These are phyloP conservation scores for Pilobolus umbonatus DNA, from an alignment of 192 early-diverging fungal genomes.

Conservation along the genomic window DNA sequence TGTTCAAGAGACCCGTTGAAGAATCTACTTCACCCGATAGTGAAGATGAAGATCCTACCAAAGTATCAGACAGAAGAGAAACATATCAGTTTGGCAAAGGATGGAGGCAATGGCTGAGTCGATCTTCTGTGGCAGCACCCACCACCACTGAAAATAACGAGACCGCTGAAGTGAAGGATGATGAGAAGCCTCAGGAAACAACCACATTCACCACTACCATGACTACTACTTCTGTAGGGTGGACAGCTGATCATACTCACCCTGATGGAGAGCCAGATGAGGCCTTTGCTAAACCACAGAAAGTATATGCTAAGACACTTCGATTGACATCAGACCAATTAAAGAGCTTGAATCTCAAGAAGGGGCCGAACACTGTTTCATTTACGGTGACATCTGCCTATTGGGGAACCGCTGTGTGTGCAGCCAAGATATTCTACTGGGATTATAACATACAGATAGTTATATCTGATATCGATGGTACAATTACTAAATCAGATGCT, in stretches of 20 bases:
- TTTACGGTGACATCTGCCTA: conserved; percentile 80
- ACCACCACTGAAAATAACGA: background rate
- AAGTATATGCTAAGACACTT: conserved; percentile 82
- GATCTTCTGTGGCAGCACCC: conserved; percentile 33
- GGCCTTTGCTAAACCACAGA: conserved; percentile 4
- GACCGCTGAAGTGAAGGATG: background rate
- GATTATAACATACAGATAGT: conserved; percentile 79
- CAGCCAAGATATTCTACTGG: conserved; percentile 90
- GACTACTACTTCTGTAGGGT: conserved; percentile 30
- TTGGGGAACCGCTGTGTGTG: conserved; percentile 73
- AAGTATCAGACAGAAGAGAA: conserved; percentile 26
- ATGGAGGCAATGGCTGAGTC: conserved; percentile 39
- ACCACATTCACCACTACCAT: conserved; percentile 37
- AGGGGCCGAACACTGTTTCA: conserved; percentile 85
- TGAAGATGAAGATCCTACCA: conserved; percentile 14
- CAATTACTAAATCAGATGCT: conserved; percentile 97
- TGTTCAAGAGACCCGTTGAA: conserved; percentile 37
- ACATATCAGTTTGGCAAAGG: conserved; percentile 36
- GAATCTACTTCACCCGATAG: conserved; percentile 41
- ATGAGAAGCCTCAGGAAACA: conserved; percentile 2
- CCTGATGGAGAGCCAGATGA: conserved; percentile 6
- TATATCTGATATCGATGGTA: conserved; percentile 98
- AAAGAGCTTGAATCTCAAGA: conserved; percentile 70
- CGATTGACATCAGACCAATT: conserved; percentile 94
- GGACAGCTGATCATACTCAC: conserved; percentile 21